Percentiles rank a stretch among this genome's conserved stretches.
These are phyloP conservation scores for Cladosporium sp. DNA, from an alignment of 2,329 filamentous ascomycete species.

Conservation along the genomic window DNA sequence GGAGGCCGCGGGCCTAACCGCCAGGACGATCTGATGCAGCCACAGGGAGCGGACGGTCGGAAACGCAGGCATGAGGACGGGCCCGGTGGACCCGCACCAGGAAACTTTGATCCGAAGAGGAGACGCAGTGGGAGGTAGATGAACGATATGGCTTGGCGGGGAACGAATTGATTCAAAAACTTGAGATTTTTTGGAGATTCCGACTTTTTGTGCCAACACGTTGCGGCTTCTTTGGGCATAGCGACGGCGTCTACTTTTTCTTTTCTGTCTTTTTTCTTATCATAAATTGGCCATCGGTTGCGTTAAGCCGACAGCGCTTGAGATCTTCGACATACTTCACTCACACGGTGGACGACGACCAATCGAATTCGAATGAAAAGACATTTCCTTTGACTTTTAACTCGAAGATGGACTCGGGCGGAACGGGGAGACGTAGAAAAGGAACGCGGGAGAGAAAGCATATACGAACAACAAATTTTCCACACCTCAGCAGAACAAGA, in stretches of 20 bases:
- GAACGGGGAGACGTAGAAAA: background rate
- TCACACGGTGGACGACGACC: background rate
- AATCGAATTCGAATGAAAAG: background rate
- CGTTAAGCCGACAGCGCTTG: background rate
- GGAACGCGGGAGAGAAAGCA: background rate
- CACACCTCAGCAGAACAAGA: background rate
- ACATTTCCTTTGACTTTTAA: background rate
- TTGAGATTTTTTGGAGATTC: background rate
- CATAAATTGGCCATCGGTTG: background rate
- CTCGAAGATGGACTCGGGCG: background rate
- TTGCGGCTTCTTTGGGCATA: background rate
- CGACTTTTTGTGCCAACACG: background rate
- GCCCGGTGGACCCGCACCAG: background rate
- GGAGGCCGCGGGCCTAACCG: slow-evolving; percentile 23
- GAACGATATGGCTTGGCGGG: background rate
- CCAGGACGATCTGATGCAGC: slow-evolving; percentile 24
- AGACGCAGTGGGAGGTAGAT: slow-evolving; percentile 16
- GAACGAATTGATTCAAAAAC: background rate
- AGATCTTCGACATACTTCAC: background rate
- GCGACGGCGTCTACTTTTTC: background rate
- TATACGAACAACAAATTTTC: background rate
- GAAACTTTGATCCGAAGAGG: slow-evolving; percentile 5
- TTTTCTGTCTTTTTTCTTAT: background rate
- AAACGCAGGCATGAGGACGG: slow-evolving; percentile 34
- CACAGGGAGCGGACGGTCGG: slow-evolving; percentile 22